Conservation (phyloP, 805 yeast genomes). For the Brettanomyces naardenensis region DNA sequence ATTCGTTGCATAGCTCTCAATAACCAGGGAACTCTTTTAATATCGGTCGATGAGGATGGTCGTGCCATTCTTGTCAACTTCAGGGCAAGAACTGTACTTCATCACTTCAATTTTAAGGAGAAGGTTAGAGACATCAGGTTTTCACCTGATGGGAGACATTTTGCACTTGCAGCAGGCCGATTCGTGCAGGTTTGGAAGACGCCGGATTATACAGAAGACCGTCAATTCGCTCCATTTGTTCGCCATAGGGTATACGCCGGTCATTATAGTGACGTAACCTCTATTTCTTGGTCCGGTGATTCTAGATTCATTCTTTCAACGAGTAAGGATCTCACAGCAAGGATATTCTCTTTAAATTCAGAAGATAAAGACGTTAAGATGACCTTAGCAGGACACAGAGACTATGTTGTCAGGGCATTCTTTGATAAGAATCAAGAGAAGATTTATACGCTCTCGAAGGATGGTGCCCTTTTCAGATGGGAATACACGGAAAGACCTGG, state of each 20-base stretch:
- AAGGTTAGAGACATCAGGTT: conserved; percentile 67
- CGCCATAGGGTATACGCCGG: conserved; percentile 89
- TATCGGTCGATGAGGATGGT: conserved; percentile 87
- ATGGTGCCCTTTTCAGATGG: conserved; percentile 93
- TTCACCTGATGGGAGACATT: conserved; percentile 80
- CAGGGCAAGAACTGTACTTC: conserved; percentile 73
- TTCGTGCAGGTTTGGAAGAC: conserved; percentile 92
- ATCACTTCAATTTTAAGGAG: conserved; percentile 90
- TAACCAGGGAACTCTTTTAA: conserved; percentile 67
- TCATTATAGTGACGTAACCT: conserved; percentile 74
- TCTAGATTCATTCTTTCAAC: conserved; percentile 81
- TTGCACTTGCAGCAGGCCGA: conserved; percentile 79
- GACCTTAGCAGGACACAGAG: conserved; percentile 89
- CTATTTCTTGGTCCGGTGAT: conserved; percentile 84
- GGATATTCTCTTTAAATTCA: conserved; percentile 68
- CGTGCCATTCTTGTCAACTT: conserved; percentile 88
- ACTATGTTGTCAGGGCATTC: conserved; percentile 79
- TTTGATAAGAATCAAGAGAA: conserved; percentile 83
- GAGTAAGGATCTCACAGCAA: conserved; percentile 83
- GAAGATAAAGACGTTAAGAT: conserved; percentile 72
- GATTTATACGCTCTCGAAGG: conserved; percentile 86
- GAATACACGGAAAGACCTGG: conserved; percentile 60
- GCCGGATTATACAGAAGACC: conserved; percentile 69
- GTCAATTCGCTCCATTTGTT: conserved; percentile 94
- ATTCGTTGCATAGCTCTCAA: conserved; percentile 75